Percentiles rank a stretch among this genome's conserved stretches.
These are phyloP conservation scores for Plantago rigida DNA, from an alignment of 305 asterid genomes.

Conservation along the genomic window DNA sequence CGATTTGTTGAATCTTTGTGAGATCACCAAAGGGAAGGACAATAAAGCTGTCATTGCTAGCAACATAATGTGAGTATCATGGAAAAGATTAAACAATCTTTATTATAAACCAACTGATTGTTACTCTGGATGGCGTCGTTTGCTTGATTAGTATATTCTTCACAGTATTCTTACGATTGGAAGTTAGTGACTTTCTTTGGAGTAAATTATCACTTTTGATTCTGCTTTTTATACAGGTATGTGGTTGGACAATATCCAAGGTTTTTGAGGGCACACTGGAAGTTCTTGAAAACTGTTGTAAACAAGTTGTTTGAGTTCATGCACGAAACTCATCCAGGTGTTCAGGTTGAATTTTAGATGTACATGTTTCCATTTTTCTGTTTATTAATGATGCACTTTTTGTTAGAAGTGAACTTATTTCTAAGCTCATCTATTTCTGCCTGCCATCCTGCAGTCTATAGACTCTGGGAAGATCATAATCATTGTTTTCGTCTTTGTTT, in stretches of 20 bases:
- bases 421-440: too few species aligned
- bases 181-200: neutral
- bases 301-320: slow-evolving; percentile 96
- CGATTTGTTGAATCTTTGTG: slow-evolving; percentile 90
- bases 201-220: neutral
- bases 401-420: neutral
- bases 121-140: too few species aligned
- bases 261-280: slow-evolving; percentile 99
- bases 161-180: too few species aligned
- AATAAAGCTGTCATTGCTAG: slow-evolving; percentile 99
- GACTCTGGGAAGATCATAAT: too few species aligned
- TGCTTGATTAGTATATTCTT: too few species aligned
- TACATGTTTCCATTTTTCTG: slow-evolving; percentile 16
- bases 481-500: neutral
- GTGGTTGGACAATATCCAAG: slow-evolving; percentile 99
- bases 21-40: slow-evolving; percentile 94
- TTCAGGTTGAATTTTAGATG: slow-evolving; percentile 53
- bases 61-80: slow-evolving; percentile 71
- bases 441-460: too few species aligned
- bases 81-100: neutral
- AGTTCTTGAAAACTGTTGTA: slow-evolving; percentile 96
- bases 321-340: slow-evolving; percentile 99
- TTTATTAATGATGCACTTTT: slow-evolving; percentile 6
- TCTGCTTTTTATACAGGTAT: slow-evolving; percentile 52
- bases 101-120: too few species aligned